Evolutionary conservation across 2,329 filamentous ascomycete genomes (phyloP), one percentile per base, ranked within the genome.

Genomic region (Aspergillus oerlinghausenensis): DNA sequence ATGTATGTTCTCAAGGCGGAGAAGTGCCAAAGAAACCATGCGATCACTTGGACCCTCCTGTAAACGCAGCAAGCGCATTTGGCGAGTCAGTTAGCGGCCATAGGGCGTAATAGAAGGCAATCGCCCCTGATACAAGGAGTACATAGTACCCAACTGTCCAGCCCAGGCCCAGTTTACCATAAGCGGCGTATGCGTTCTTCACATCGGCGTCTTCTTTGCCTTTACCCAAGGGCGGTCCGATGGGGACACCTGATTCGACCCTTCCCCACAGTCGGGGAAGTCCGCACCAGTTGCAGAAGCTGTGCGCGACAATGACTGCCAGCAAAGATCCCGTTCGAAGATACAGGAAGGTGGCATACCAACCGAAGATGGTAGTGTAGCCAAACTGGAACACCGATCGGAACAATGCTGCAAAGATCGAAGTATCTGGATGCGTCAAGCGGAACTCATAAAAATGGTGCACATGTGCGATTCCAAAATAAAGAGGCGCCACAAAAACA

Each of bases 401-500:
- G 28, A 89, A 69, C 5, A 94, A 67, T 6, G 88, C 85, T 1
- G 84, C 80, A 1, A 80, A 62, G 11, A 87, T 68, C 0, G 89
- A 83, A 1, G 88, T 85, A 60, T 84, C 80, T 8, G 90, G 90
- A 65, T 95, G 85, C 1, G 88, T 90, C 56, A 96, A 80, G 55
- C 88, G 84, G 74, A 96, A 96, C 76, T 97, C 94, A 77, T 96
- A 96, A 72, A 96, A 91, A 76, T 99, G 94, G 75, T 99, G 93
- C 50, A 96, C 75, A 75, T 99, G 94, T 7, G 94, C 92, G 48
- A 96, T 85, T 52, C 93, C 93, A 70, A 97, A 97, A 72, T 96
- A 88, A 10, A 97, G 78, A 6, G 93, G 93, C 1, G 90, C 90
- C 10, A 90, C 77, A 75, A 96, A 91, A 67, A 96, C 84, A 62